Percentiles rank a stretch among this genome's conserved stretches.
Conservation (phyloP, 257 asterid genomes). For the Solanum okadae region DNA sequence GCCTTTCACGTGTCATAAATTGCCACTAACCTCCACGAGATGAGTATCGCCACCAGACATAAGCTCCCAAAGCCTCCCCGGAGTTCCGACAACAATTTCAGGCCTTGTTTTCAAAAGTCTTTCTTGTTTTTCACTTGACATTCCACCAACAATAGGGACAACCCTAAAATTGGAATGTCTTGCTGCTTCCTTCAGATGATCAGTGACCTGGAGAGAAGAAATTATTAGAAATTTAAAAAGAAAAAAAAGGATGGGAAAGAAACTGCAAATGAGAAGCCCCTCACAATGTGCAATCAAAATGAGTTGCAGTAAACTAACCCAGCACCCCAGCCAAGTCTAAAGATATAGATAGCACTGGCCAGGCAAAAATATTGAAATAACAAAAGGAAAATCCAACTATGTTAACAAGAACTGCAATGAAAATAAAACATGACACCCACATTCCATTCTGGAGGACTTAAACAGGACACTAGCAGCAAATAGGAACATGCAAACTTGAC, state of each 20-base stretch:
- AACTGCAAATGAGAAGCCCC: not conserved
- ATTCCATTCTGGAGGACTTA: not conserved
- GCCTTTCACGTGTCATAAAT: not conserved
- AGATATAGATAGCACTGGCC: not conserved
- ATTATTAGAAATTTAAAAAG: not conserved
- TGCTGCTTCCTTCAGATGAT: conserved; percentile 77
- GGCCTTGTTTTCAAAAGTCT: conserved; percentile 80
- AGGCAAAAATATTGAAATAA: not conserved
- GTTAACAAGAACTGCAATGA: not conserved
- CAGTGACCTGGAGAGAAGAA: conserved; percentile 52
- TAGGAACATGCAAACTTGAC: not conserved
- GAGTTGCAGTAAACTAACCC: not conserved
- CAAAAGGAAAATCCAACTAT: not conserved
- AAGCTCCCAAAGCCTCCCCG: conserved; percentile 97
- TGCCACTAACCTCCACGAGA: conserved; percentile 70
- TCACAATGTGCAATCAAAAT: not conserved
- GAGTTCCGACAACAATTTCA: conserved; percentile 98
- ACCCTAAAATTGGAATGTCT: conserved; percentile 48
- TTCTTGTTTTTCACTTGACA: conserved; percentile 91
- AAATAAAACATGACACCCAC: not conserved
- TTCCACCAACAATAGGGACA: conserved; percentile 93
- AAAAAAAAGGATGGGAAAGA: not conserved
- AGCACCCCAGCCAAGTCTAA: not conserved
- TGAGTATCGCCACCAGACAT: conserved; percentile 86
- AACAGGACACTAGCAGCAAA: not conserved